A percentile compares a stretch with the other conserved stretches of the same genome.
These are phyloP conservation scores for Brassica incana DNA, from an alignment of 345 rosid genomes.

Conservation along the genomic window DNA sequence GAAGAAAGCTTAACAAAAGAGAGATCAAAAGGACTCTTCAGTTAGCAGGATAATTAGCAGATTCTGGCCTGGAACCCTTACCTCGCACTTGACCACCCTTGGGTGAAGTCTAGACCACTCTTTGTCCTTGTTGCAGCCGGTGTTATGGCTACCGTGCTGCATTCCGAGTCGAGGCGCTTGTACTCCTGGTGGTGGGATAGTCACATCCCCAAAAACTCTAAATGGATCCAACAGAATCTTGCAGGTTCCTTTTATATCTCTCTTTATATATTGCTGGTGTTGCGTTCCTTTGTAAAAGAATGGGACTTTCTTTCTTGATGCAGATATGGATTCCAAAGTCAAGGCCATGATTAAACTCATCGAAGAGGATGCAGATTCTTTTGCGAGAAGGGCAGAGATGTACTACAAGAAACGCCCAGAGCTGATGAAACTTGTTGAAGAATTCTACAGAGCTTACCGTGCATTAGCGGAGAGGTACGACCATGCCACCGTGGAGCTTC, in stretches of 20 bases:
- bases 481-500: slow-evolving; percentile 89
- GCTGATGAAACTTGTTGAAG: slow-evolving; percentile 95
- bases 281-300: background rate
- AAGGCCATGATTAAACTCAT: slow-evolving; percentile 93
- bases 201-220: slow-evolving; percentile 96
- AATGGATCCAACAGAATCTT: slow-evolving; percentile 99
- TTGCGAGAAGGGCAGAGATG: slow-evolving; percentile 99
- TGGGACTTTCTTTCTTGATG: background rate
- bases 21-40: background rate
- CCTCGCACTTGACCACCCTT: slow-evolving; percentile 49
- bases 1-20: slow-evolving; percentile 1
- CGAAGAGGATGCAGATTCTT: slow-evolving; percentile 99
- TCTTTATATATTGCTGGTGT: background rate
- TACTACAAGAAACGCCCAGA: slow-evolving; percentile 98
- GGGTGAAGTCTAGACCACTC: slow-evolving; percentile 63
- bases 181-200: slow-evolving; percentile 99
- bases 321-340: slow-evolving; percentile 95
- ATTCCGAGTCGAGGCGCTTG: slow-evolving; percentile 62
- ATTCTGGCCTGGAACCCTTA: slow-evolving; percentile 72
- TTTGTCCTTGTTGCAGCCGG: slow-evolving; percentile 50
- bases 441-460: slow-evolving; percentile 96
- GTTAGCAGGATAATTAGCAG: slow-evolving; percentile 9
- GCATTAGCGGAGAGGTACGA: slow-evolving; percentile 95
- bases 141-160: slow-evolving; percentile 64
- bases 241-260: slow-evolving; percentile 51